Evolutionary conservation across 306 rosid species (phyloP).

Genomic region (Prunus mongolica): DNA sequence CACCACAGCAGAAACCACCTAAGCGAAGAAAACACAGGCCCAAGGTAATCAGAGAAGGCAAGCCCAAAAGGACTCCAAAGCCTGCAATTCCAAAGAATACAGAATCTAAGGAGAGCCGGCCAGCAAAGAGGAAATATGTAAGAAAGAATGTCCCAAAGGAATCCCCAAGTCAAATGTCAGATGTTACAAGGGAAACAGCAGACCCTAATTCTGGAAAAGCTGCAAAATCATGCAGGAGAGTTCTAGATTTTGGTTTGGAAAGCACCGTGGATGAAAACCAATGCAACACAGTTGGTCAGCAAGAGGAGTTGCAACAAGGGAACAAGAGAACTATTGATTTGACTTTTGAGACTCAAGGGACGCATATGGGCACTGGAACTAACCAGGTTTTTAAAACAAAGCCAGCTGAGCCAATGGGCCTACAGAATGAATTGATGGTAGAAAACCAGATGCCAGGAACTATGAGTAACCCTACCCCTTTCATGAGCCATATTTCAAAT

Average conservation of each 20-base stretch:
- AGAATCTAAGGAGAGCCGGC: conserved; percentile 34
- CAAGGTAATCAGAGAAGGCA: conserved; percentile 72
- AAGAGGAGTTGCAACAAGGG: conserved; percentile 32
- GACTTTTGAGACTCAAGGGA: conserved; percentile 27
- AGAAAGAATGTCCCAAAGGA: conserved; percentile 38
- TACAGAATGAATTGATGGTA: conserved; percentile 18
- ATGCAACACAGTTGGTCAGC: conserved; percentile 28
- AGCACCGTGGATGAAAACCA: conserved; percentile 32
- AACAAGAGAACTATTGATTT: conserved; percentile 23
- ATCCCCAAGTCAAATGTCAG: conserved; percentile 39
- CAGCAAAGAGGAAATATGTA: conserved; percentile 61
- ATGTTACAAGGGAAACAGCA: conserved; percentile 24
- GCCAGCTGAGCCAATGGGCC: conserved; percentile 26
- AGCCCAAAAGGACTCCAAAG: conserved; percentile 54
- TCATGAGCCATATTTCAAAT: conserved; percentile 25
- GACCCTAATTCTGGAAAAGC: conserved; percentile 22
- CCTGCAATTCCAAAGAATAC: conserved; percentile 35
- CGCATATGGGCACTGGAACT: conserved; percentile 23
- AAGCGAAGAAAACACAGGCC: conserved; percentile 88
- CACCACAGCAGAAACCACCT: conserved; percentile 67
- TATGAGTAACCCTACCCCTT: conserved; percentile 21
- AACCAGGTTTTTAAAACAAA: conserved; percentile 22
- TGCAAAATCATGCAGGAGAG: conserved; percentile 57
- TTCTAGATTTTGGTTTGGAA: conserved; percentile 60
- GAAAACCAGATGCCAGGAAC: conserved; percentile 33